Evolutionary conservation across 23 red algal species (phyloP), one percentile per base, ranked within the genome.

Genomic region (Gracilaria caudata): DNA sequence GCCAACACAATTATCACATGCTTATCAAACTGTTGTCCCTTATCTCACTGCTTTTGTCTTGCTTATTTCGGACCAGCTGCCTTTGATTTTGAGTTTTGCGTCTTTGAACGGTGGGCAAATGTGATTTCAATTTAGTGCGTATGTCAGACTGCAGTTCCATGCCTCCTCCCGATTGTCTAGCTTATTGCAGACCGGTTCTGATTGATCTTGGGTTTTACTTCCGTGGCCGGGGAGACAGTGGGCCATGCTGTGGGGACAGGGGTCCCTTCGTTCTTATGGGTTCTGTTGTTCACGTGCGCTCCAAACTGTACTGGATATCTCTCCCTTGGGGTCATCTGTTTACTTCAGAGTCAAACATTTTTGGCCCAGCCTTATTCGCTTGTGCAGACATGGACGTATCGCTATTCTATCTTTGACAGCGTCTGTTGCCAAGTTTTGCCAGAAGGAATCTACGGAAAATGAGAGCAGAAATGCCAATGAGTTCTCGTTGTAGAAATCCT

Each of bases 51-150:
- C 57, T 26, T 17, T 83, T 44, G 40, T 41, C 38, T 83, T 37
- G 79, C 32, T 83, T 26, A 40, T 83, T n/a, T 83, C 79, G 39
- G 79, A 83, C 28, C 79, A 83, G 58, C 33, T 83, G 13, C 79
- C 79, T 25, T 43, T 83, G 38, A 11, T 83, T 63, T 66, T 83
- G 38, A 83, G 79, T 45, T 63, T 83, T 41, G 79, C 37, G 7
- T 60, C 79, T 59, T 13, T 65, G 16, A 83, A 65, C 21, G 70
- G 29, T 19, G 38, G 70, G 20, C 70, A 75, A 40, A 2, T 75
- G 70, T 75, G 35, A 29, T 30, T 2, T 66, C 29, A 36, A 33
- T 36, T 66, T 35, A n/a, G 30, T 66, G 35, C 29, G 35, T 9
- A 53, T 16, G 23, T 61, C 23, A 25, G 16, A 61, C 13, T 61